phyloP scores from a whole-genome alignment of 2,329 filamentous ascomycete species.

The Pseudogymnoascus sp. region DNA sequence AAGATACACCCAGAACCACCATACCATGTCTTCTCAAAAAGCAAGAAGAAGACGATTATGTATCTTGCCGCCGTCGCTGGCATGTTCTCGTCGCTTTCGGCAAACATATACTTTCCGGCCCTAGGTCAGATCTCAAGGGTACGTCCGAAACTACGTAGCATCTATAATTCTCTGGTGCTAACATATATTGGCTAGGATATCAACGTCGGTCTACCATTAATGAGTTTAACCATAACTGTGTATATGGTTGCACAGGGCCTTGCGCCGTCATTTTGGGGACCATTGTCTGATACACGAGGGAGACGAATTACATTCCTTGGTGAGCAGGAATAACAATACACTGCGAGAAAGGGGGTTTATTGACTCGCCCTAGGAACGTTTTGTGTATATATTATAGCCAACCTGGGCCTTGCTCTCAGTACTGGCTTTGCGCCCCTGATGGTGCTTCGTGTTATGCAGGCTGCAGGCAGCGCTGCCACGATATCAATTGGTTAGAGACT shows the following conservation, averaged over 20 bases:
- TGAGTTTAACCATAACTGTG: constrained; percentile 36
- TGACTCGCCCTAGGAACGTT: constrained; percentile 32
- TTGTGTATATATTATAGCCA: constrained; percentile 39
- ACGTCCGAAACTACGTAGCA: constrained; percentile 9
- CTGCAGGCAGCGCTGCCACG: constrained; percentile 39
- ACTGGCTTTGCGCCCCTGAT: constrained; percentile 37
- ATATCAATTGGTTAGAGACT: constrained; percentile 36
- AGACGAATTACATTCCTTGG: constrained; percentile 30
- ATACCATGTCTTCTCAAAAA: constrained; percentile 31
- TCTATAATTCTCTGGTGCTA: background rate
- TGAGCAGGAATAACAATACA: constrained; percentile 11
- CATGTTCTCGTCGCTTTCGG: constrained; percentile 44
- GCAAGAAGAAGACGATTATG: constrained; percentile 39
- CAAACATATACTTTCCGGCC: constrained; percentile 44
- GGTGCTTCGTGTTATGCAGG: constrained; percentile 39
- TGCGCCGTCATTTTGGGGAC: constrained; percentile 40
- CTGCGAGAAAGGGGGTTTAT: background rate
- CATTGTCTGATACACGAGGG: constrained; percentile 39
- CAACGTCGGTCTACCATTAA: constrained; percentile 23
- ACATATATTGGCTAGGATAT: constrained; percentile 20
- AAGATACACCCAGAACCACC: constrained; percentile 19
- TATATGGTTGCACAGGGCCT: constrained; percentile 46
- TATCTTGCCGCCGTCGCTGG: constrained; percentile 42
- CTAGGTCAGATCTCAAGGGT: constrained; percentile 32
- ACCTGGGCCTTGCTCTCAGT: constrained; percentile 37